phyloP scores from a whole-genome alignment of 2,329 filamentous ascomycete genomes.

The Neonectria sp. region DNA sequence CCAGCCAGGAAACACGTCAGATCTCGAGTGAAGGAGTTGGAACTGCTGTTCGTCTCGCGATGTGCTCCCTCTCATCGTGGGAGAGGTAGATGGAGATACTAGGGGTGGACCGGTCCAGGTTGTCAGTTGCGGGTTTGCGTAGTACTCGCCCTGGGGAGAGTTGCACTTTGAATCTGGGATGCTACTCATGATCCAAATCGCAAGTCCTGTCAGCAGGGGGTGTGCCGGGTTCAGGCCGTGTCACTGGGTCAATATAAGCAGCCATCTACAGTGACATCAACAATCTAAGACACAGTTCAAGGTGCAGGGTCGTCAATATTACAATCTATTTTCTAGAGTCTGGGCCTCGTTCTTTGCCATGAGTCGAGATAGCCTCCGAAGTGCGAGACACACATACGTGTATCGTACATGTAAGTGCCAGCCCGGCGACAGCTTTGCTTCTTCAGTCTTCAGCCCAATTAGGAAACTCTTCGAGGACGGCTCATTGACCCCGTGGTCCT shows the following conservation, averaged over 20 bases:
- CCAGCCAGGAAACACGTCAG: conserved; percentile 18
- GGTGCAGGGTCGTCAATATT: conserved; percentile 30
- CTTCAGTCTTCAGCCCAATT: conserved; percentile 11
- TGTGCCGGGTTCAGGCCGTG: conserved; percentile 7
- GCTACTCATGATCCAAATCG: conserved; percentile 9
- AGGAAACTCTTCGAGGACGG: conserved; percentile 9
- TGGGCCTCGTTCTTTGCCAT: neutral
- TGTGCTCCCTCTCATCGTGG: conserved; percentile 10
- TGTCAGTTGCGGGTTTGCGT: neutral
- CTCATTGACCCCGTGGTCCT: neutral
- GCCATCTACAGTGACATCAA: neutral
- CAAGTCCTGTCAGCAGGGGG: conserved; percentile 6
- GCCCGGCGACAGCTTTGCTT: conserved; percentile 8
- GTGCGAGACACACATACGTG: neutral
- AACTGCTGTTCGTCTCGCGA: neutral
- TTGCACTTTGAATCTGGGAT: conserved; percentile 23
- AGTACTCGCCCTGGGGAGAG: conserved; percentile 16
- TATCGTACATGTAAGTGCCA: neutral
- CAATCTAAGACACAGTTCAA: conserved; percentile 4
- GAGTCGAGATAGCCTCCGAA: conserved; percentile 4
- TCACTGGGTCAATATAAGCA: conserved; percentile 8
- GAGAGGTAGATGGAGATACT: conserved; percentile 10
- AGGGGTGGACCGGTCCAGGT: conserved; percentile 16
- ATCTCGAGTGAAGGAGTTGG: conserved; percentile 12
- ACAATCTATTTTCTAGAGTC: neutral